Evolutionary conservation across 2,329 filamentous ascomycete genomes (phyloP).

Genomic region (Drechslerella coelobrocha): DNA sequence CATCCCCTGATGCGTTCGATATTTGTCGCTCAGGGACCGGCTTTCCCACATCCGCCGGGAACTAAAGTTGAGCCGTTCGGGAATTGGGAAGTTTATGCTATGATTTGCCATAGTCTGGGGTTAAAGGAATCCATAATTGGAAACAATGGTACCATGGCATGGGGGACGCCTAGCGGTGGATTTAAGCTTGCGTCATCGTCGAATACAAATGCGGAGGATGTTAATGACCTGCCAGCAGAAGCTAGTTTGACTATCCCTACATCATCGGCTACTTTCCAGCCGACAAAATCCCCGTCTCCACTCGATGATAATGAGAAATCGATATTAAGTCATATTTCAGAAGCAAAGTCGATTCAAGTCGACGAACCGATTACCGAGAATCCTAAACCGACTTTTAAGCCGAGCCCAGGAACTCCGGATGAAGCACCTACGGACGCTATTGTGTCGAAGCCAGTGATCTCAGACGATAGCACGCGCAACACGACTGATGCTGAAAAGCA

Average conservation of each 20-base stretch:
- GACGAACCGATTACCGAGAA: constrained; percentile 38
- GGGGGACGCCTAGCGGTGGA: constrained; percentile 40
- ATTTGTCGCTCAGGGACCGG: constrained; percentile 88
- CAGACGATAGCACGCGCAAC: constrained; percentile 29
- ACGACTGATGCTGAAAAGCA: constrained; percentile 47
- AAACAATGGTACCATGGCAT: constrained; percentile 81
- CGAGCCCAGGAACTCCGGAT: constrained; percentile 11
- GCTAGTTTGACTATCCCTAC: constrained; percentile 27
- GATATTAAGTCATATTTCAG: constrained; percentile 44
- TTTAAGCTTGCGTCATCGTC: constrained; percentile 29
- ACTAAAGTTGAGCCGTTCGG: constrained; percentile 81
- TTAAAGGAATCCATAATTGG: constrained; percentile 68
- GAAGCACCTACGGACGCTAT: constrained; percentile 18
- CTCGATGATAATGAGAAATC: constrained; percentile 36
- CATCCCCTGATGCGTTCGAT: constrained; percentile 96
- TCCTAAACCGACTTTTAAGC: constrained; percentile 29
- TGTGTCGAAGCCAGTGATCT: constrained; percentile 16
- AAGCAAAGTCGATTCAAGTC: constrained; percentile 43
- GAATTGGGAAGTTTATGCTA: constrained; percentile 88
- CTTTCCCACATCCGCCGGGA: constrained; percentile 84
- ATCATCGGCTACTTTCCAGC: constrained; percentile 21
- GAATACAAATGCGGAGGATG: constrained; percentile 12
- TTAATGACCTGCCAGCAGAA: constrained; percentile 28
- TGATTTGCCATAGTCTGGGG: constrained; percentile 85
- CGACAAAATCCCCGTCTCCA: constrained; percentile 32